A percentile compares a stretch with the other conserved stretches of the same genome.
Evolutionary conservation across 208 protist species (phyloP).

Genomic region (Wallacemonas rigidus): DNA sequence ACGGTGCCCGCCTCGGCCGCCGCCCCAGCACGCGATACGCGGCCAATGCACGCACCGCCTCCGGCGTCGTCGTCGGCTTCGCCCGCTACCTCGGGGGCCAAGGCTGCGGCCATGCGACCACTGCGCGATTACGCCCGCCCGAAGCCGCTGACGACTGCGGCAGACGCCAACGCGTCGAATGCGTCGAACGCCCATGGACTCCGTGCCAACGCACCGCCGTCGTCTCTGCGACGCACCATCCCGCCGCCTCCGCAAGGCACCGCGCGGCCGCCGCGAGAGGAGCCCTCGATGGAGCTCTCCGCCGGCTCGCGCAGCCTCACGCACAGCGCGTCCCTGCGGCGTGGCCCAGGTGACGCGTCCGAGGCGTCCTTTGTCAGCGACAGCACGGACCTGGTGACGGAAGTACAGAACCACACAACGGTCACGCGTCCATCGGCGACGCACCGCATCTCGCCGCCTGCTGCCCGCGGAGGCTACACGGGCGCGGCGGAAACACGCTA

Average conservation of each 20-base stretch:
- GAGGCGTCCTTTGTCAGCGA: slow-evolving; percentile 12
- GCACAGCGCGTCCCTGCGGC: neutral
- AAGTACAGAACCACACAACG: slow-evolving; percentile 16
- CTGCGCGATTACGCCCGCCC: neutral
- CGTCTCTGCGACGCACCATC: neutral
- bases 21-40: neutral
- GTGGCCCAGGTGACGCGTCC: neutral
- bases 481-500: neutral
- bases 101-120: neutral
- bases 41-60: neutral
- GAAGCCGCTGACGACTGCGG: neutral
- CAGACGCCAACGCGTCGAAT: neutral
- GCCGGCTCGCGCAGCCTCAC: slow-evolving; percentile 6
- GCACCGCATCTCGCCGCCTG: neutral
- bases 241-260: neutral
- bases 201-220: neutral
- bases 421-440: neutral
- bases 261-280: neutral
- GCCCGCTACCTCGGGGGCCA: neutral
- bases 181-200: neutral
- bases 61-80: neutral
- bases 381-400: slow-evolving; percentile 11
- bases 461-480: neutral
- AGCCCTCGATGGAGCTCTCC: neutral
- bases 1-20: neutral